These are phyloP conservation scores for Fomes fomentarius DNA, from an alignment of 1,284 basidiomycete genomes.

Conservation along the genomic window DNA sequence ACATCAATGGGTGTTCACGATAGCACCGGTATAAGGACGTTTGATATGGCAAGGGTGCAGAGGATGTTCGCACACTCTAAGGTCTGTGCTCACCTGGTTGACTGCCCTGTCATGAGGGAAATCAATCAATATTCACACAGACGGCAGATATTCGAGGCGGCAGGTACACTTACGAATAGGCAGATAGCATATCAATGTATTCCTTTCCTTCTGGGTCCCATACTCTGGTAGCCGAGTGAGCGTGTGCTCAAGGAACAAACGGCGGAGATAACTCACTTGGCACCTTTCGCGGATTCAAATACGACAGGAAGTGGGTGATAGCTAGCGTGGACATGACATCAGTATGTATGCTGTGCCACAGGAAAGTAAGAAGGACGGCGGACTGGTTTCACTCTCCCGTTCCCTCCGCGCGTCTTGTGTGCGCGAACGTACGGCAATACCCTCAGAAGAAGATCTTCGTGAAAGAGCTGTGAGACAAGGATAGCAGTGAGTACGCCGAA, in stretches of 20 bases:
- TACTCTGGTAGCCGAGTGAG: constrained; percentile 55
- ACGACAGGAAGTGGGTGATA: constrained; percentile 97
- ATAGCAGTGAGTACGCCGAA: constrained; percentile 8
- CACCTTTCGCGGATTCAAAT: constrained; percentile 89
- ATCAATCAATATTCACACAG: constrained; percentile 4
- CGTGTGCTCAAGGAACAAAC: constrained; percentile 12
- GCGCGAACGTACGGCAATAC: constrained; percentile 13
- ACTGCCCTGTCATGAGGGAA: constrained; percentile 61
- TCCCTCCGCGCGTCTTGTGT: constrained; percentile 17
- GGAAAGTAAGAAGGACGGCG: constrained; percentile 24
- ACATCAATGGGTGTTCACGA: no score
- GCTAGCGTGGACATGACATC: constrained; percentile 58
- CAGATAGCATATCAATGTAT: constrained; percentile 96
- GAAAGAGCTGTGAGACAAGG: constrained; percentile 1
- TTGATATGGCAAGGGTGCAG: constrained; percentile 5
- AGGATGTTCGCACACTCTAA: constrained; percentile 7
- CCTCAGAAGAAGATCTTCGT: constrained; percentile 10
- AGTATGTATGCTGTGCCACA: constrained; percentile 28
- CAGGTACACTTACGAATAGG: constrained; percentile 81
- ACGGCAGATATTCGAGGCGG: no score
- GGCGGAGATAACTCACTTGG: constrained; percentile 67
- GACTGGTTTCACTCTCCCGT: constrained; percentile 23
- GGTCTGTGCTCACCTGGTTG: constrained; percentile 66
- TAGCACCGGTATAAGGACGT: no score
- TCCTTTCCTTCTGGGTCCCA: constrained; percentile 96